Percentiles rank a stretch among this genome's conserved stretches.
These are phyloP conservation scores for Candida quercuum DNA, from an alignment of 805 yeast species.

Conservation along the genomic window DNA sequence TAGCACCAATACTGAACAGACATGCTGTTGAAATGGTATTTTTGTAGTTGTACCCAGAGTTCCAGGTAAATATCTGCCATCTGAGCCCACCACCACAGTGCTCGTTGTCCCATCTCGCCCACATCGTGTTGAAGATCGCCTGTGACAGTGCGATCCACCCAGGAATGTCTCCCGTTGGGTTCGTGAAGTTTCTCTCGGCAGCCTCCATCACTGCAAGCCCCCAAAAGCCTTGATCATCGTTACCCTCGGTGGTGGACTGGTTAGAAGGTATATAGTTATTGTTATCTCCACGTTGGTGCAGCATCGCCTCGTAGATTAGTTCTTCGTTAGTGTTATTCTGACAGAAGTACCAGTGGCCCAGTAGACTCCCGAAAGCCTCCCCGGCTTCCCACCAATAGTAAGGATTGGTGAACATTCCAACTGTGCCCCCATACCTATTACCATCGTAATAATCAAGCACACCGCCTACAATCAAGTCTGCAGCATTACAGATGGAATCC, in stretches of 20 bases:
- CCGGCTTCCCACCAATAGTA: constrained; percentile 95
- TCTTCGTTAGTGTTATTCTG: constrained; percentile 60
- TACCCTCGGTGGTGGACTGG: constrained; percentile 62
- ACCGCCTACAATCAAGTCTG: constrained; percentile 53
- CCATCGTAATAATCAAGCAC: constrained; percentile 71
- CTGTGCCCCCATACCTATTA: constrained; percentile 53
- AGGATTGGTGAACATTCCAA: constrained; percentile 62
- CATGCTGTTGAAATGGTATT: constrained; percentile 62
- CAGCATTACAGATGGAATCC: constrained; percentile 53
- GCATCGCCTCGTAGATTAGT: constrained; percentile 48
- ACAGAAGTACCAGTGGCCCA: constrained; percentile 72
- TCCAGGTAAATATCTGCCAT: constrained; percentile 72
- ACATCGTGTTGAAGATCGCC: constrained; percentile 62
- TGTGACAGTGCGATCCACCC: constrained; percentile 57
- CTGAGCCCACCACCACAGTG: constrained; percentile 62
- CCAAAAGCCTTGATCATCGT: constrained; percentile 73
- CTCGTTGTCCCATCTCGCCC: constrained; percentile 52
- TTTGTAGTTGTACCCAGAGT: constrained; percentile 62
- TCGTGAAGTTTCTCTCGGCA: constrained; percentile 52
- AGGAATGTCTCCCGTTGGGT: constrained; percentile 35
- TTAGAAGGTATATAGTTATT: constrained; percentile 55
- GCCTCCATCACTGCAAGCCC: constrained; percentile 61
- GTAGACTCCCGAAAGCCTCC: constrained; percentile 62
- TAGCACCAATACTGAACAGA: constrained; percentile 55
- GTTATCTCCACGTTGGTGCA: constrained; percentile 38